These are phyloP conservation scores for Fusarium tricinctum DNA, from an alignment of 2,329 filamentous ascomycete species.

Conservation along the genomic window DNA sequence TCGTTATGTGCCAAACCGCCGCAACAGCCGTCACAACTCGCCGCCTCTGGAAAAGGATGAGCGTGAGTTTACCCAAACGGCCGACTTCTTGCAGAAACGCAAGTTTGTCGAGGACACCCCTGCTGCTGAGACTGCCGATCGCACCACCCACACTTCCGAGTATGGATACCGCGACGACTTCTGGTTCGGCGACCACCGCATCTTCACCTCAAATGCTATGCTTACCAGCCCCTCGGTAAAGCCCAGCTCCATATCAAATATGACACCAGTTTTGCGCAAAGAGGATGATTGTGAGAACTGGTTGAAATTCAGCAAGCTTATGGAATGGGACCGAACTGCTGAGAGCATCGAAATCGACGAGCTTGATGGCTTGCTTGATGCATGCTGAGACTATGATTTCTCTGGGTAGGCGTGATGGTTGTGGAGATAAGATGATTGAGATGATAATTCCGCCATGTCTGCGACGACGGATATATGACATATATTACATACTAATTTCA, in stretches of 20 bases:
- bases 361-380: slow-evolving; percentile 87
- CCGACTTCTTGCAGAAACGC: slow-evolving; percentile 81
- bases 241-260: slow-evolving; percentile 48
- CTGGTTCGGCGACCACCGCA: slow-evolving; percentile 66
- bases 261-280: slow-evolving; percentile 52
- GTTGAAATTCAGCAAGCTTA: slow-evolving; percentile 58
- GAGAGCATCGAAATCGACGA: slow-evolving; percentile 95
- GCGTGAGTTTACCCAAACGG: slow-evolving; percentile 96
- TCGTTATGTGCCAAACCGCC: slow-evolving; percentile 54
- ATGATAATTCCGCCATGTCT: slow-evolving; percentile 46
- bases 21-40: slow-evolving; percentile 76
- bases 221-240: slow-evolving; percentile 69
- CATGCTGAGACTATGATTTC: slow-evolving; percentile 65
- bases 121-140: slow-evolving; percentile 51
- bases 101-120: slow-evolving; percentile 65
- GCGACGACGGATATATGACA: slow-evolving; percentile 46
- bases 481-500: slow-evolving; percentile 45
- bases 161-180: slow-evolving; percentile 62
- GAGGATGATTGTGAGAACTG: slow-evolving; percentile 58
- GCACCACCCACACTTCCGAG: slow-evolving; percentile 50
- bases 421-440: slow-evolving; percentile 37
- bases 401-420: slow-evolving; percentile 43
- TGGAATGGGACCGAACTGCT: slow-evolving; percentile 77
- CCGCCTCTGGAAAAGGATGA: slow-evolving; percentile 94
- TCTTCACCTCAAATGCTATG: slow-evolving; percentile 58